Evolutionary conservation across 306 rosid species (phyloP).

Genomic region (Cajanus cajan): DNA sequence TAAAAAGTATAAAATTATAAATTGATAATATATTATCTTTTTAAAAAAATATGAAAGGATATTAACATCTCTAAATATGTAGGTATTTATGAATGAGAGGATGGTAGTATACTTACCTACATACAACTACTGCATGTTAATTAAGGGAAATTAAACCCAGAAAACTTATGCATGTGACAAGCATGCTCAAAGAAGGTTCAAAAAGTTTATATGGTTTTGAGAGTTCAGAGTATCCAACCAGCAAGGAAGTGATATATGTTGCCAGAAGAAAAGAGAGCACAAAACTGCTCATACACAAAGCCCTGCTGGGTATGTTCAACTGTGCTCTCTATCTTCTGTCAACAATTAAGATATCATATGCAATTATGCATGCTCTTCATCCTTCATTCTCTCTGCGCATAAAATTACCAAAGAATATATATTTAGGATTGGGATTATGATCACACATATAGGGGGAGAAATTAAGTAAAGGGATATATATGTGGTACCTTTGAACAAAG

Average conservation of each 20-base stretch:
- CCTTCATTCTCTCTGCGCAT: neutral
- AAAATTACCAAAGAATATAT: neutral
- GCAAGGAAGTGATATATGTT: constrained; percentile 14
- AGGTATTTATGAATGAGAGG: neutral
- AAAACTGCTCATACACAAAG: constrained; percentile 45
- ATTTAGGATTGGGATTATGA: neutral
- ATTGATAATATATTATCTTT: no score
- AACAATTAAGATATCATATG: neutral
- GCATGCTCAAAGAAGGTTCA: neutral
- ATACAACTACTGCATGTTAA: neutral
- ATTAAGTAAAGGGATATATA: neutral
- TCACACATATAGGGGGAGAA: neutral
- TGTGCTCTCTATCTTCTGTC: constrained; percentile 71
- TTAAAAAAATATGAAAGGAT: no score
- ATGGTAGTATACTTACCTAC: neutral
- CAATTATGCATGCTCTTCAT: neutral
- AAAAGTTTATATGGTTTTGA: neutral
- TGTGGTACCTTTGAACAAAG: neutral
- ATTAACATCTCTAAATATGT: no score
- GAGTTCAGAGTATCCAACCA: neutral
- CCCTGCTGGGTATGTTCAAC: constrained; percentile 34
- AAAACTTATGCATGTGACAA: neutral
- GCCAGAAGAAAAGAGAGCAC: constrained; percentile 60
- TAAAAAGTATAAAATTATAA: no score
- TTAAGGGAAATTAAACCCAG: neutral